phyloP scores from a whole-genome alignment of 306 rosid genomes.

The Oemleria cerasiformis region DNA sequence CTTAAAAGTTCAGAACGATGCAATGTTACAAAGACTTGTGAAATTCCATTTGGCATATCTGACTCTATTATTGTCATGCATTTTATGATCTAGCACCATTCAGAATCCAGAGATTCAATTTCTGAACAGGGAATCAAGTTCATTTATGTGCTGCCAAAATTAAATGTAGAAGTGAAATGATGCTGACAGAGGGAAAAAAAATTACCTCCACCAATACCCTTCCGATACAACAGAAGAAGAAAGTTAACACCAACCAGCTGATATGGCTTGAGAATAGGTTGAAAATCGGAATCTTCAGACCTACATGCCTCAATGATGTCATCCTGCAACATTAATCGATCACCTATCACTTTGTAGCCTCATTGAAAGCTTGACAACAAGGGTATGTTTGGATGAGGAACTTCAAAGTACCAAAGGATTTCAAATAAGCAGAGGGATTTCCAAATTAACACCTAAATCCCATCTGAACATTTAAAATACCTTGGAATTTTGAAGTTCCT shows the following conservation, averaged over 20 bases:
- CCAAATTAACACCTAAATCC: too few species aligned
- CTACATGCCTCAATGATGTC: slow-evolving; percentile 81
- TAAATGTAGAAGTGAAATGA: slow-evolving; percentile 8
- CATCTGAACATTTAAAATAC: too few species aligned
- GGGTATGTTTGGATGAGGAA: too few species aligned
- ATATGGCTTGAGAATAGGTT: slow-evolving; percentile 85
- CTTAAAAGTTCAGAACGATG: background rate
- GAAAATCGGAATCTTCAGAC: slow-evolving; percentile 75
- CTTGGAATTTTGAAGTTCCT: too few species aligned
- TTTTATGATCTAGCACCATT: background rate
- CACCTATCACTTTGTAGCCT: background rate
- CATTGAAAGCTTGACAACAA: background rate
- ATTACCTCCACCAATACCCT: slow-evolving; percentile 93
- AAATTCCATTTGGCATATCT: background rate
- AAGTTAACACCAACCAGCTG: slow-evolving; percentile 96
- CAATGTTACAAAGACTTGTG: background rate
- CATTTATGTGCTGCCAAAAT: background rate
- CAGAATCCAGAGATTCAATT: background rate
- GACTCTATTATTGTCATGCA: background rate
- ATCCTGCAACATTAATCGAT: slow-evolving; percentile 44
- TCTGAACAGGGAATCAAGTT: background rate
- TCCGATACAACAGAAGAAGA: slow-evolving; percentile 78
- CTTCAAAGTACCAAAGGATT: too few species aligned
- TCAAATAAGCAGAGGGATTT: too few species aligned
- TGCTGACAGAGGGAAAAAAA: slow-evolving; percentile 10